Evolutionary conservation across 2,329 filamentous ascomycete genomes (phyloP), one percentile per base, ranked within the genome.

Genomic region (Aspergillus versicolor): DNA sequence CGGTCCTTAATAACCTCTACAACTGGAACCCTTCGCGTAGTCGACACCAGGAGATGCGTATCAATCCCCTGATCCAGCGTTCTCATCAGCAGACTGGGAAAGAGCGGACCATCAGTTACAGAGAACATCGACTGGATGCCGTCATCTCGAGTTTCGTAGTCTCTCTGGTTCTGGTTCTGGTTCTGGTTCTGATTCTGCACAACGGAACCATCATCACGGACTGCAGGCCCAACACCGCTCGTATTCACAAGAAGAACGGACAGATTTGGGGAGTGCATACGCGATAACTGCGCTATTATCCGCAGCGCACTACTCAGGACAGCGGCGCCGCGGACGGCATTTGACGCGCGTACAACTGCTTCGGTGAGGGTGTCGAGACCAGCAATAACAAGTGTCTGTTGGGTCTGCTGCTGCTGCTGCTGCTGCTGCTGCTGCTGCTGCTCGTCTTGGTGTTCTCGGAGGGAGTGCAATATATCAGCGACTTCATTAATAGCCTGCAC

Each of bases 1-100:
- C 75, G 67, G 57, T 77, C 74, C 61, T 77, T 77, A 38, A 75
- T 67, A 5, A 77, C 67, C 60, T 77, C 75, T 1, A 75, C 63
- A 15, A 75, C 63, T 34, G 60, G 56, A 6, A 60, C 58, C 11
- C 48, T 54, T 46, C 65, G 63, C 17, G 66, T 61, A 42, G 60
- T 62, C 17, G 74, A 74, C 22, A 75, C 49, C 15, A 77, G 59
- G 1, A 77, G 52, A 65, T 77, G 75, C 1, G 63, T 66, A 65
- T 77, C 75, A 41, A 75, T 70, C 0, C 73, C 73, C 52, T 75
- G 71, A 52, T 76, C 74, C 15, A 77, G 37, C 2, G 70, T 70
- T 45, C 67, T 68, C 62, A 71, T 69, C 19, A 76, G 58, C 7
- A 74, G 58, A 37, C 64, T 74, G 6, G 67, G 65, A 27, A 72